Evolutionary conservation across 495 filamentous ascomycete species (phyloP), one percentile per base, ranked within the genome.

Genomic region (Mytilinidion resinicola): DNA sequence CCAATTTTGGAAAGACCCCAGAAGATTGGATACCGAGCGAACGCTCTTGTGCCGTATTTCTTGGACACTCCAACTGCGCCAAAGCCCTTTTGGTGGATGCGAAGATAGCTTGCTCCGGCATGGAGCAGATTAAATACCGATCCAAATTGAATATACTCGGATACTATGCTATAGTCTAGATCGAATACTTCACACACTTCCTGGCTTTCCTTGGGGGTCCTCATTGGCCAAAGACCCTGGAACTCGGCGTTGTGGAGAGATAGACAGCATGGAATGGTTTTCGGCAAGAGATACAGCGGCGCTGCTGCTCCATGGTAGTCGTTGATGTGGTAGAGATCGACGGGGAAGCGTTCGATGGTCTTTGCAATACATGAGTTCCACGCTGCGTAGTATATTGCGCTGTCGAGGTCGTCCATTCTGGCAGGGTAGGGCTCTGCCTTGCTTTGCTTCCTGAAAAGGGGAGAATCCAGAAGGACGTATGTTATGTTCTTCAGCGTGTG

Each of bases 321-420:
- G 69, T 90, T 90, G 66, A 89, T 85, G 67, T 90, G 87, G 66
- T 90, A 90, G 19, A 90, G 66, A 63, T 90, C 85, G 44, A 88
- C 75, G 0, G 83, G 79, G 66, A 82, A 83, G 19, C 79, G 75
- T 35, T 69, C 77, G 53, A 87, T 78, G 0, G 83, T 69, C 53
- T 84, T 74, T 1, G 85, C 82, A 62, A 88, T 86, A 58, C 85
- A 88, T 58, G 80, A 78, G 58, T 89, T 89, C 85, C 85, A 89
- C 0, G 85, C 83, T 0, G 84, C 85, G 65, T 89, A 89, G 69
- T 86, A 83, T 39, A 89, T 82, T 19, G 85, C 85, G 59, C 78
- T 82, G 53, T 86, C 83, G 52, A 89, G 75, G 65, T 89, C 85
- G 66, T 89, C 85, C 85, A 89, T 89, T 20, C 85, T 82, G 7